Conservation (phyloP, 352 stramenopile genomes). For the Phytophthora pistaciae region DNA sequence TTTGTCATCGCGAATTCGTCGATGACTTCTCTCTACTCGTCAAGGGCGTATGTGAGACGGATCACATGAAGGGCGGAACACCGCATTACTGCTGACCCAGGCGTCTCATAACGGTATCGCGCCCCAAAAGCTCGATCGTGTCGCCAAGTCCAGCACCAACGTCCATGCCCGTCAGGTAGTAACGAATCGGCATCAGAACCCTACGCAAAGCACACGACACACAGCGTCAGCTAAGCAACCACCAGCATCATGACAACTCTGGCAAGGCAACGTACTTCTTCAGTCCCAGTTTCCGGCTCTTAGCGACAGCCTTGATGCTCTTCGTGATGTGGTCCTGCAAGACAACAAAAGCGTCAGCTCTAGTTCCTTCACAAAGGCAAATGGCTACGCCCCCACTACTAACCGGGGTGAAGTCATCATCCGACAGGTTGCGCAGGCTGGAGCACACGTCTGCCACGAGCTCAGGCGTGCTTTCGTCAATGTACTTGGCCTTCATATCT, state of each 20-base stretch:
- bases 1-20: slow-evolving; percentile 1
- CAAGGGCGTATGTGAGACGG: not conserved
- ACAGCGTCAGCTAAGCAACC: slow-evolving; percentile 2
- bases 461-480: slow-evolving; percentile 64
- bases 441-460: slow-evolving; percentile 60
- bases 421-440: slow-evolving; percentile 55
- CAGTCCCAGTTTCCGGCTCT: slow-evolving; percentile 77
- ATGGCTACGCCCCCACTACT: not conserved
- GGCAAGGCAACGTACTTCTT: slow-evolving; percentile 69
- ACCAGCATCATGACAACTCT: slow-evolving; percentile 2
- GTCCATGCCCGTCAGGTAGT: slow-evolving; percentile 89
- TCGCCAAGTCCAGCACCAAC: slow-evolving; percentile 85
- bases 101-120: slow-evolving; percentile 62
- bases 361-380: too few relatives aligned
- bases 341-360: not conserved
- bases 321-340: slow-evolving; percentile 80
- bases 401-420: slow-evolving; percentile 79
- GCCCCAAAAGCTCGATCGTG: slow-evolving; percentile 83
- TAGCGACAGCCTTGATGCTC: slow-evolving; percentile 80
- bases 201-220: slow-evolving; percentile 37
- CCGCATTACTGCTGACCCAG: slow-evolving; percentile 24
- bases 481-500: slow-evolving; percentile 82
- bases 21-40: slow-evolving; percentile 6
- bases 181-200: slow-evolving; percentile 89
- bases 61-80: not conserved